Evolutionary conservation across 2,329 filamentous ascomycete genomes (phyloP).

Genomic region (Uncinocarpus reesii): DNA sequence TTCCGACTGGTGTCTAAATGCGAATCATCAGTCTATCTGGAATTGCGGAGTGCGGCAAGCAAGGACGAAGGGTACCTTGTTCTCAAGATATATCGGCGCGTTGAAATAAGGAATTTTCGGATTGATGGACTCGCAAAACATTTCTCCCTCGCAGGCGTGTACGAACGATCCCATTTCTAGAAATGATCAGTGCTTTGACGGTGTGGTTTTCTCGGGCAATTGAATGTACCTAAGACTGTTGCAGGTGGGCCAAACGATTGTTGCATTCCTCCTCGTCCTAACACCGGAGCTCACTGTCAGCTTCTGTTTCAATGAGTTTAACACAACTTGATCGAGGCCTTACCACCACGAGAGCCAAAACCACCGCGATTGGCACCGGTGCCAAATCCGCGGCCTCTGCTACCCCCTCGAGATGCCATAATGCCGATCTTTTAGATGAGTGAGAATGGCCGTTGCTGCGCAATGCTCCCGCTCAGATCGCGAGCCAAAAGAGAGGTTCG

Average conservation of each 20-base stretch:
- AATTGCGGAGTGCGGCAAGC: background rate
- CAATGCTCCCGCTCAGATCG: background rate
- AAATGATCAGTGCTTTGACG: conserved; percentile 29
- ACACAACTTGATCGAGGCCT: conserved; percentile 22
- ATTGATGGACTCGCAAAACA: conserved; percentile 93
- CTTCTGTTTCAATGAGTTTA: background rate
- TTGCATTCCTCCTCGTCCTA: conserved; percentile 53
- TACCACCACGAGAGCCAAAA: conserved; percentile 36
- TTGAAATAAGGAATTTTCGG: conserved; percentile 98
- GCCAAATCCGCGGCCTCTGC: conserved; percentile 42
- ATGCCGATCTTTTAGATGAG: conserved; percentile 19
- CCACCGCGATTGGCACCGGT: conserved; percentile 44
- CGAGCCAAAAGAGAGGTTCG: conserved; percentile 11
- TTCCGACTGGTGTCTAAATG: conserved; percentile 68
- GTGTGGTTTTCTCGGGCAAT: conserved; percentile 1
- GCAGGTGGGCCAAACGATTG: conserved; percentile 54
- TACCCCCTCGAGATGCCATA: conserved; percentile 56
- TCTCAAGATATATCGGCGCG: conserved; percentile 96
- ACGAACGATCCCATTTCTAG: conserved; percentile 87
- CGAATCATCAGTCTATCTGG: background rate
- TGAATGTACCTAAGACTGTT: conserved; percentile 45
- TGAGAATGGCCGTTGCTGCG: too few relatives aligned
- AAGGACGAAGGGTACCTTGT: conserved; percentile 56
- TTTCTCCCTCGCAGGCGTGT: conserved; percentile 93
- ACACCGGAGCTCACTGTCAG: conserved; percentile 10